Evolutionary conservation across 2,329 filamentous ascomycete species (phyloP).

Genomic region (Claviceps humidiphila): DNA sequence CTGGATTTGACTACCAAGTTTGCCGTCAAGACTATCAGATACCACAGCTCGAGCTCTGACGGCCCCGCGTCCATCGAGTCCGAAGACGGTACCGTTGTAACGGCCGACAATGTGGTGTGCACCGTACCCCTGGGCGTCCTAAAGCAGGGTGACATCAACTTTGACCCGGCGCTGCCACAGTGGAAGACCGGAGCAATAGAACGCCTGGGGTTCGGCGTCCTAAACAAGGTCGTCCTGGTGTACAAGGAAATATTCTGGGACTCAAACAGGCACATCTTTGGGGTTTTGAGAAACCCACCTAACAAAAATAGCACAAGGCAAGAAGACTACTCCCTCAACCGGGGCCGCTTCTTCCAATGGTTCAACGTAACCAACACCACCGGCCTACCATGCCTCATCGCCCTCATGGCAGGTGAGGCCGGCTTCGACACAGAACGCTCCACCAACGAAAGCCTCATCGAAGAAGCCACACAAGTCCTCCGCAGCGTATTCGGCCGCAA

Average conservation of each 20-base stretch:
- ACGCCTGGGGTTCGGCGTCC: constrained; percentile 78
- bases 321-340: constrained; percentile 61
- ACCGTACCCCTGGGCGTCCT: constrained; percentile 85
- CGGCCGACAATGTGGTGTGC: constrained; percentile 83
- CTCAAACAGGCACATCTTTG: constrained; percentile 79
- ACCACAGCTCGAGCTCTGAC: constrained; percentile 36
- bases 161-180: constrained; percentile 75
- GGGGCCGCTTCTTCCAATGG: constrained; percentile 95
- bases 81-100: constrained; percentile 60
- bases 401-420: constrained; percentile 90
- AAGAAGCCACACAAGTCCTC: constrained; percentile 68
- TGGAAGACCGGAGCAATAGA: constrained; percentile 75
- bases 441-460: constrained; percentile 60
- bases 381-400: constrained; percentile 76
- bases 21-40: constrained; percentile 57
- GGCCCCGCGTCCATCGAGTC: constrained; percentile 54
- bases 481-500: constrained; percentile 57
- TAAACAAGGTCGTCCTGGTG: constrained; percentile 91
- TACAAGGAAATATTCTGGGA: constrained; percentile 92
- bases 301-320: constrained; percentile 60
- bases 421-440: constrained; percentile 76
- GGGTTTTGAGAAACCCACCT: constrained; percentile 64
- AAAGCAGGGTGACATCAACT: constrained; percentile 70
- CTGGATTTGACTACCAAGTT: constrained; percentile 66
- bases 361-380: constrained; percentile 90